Evolutionary conservation across 106 monocot species (phyloP).

Genomic region (Allium sativum): DNA sequence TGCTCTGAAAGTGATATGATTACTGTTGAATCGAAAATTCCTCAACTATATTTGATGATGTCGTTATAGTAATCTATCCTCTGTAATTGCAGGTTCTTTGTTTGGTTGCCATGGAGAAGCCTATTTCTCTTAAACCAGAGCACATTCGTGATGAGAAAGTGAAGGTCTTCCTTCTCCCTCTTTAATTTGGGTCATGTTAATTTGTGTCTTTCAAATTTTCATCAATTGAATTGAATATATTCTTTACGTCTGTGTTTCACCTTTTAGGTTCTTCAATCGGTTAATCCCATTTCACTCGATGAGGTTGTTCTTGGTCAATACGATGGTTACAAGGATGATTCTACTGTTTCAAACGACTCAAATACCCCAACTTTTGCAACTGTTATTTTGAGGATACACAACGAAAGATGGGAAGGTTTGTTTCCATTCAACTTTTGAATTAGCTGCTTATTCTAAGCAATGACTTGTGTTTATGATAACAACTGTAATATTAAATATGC

Average conservation of each 20-base stretch:
- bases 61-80: not conserved
- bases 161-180: conserved; percentile 35
- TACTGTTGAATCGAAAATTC: too few species aligned
- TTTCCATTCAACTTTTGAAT: not conserved
- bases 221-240: not conserved
- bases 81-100: conserved; percentile 68
- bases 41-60: too few species aligned
- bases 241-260: not conserved
- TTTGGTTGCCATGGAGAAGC: conserved; percentile 99
- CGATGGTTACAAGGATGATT: conserved; percentile 89
- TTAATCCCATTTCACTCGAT: conserved; percentile 62
- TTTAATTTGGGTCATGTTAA: not conserved
- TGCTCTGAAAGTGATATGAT: too few species aligned
- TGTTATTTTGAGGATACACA: conserved; percentile 72
- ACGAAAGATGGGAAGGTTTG: conserved; percentile 99
- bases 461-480: not conserved
- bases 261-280: conserved; percentile 87
- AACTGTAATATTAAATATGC: conserved; percentile 7
- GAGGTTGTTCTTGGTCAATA: conserved; percentile 98
- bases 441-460: not conserved
- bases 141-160: conserved; percentile 99
- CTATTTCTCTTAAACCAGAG: conserved; percentile 95
- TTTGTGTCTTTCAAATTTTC: conserved; percentile 1
- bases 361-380: conserved; percentile 96
- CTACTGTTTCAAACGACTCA: conserved; percentile 74